Evolutionary conservation across 1,284 basidiomycete genomes (phyloP).

Genomic region (Volvariella volvacea): DNA sequence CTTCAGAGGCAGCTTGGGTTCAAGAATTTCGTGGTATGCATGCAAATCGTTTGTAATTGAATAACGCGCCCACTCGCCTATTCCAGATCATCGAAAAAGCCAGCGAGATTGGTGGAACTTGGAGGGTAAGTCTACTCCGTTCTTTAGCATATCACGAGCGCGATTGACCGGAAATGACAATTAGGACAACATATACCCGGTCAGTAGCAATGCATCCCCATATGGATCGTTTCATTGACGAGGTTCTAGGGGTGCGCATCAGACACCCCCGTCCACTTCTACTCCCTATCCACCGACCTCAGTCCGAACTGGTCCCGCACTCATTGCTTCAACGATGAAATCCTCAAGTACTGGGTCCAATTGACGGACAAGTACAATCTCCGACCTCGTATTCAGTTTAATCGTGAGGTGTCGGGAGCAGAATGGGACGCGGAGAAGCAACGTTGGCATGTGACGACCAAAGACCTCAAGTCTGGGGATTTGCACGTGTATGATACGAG

Average conservation of each 20-base stretch:
- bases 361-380: slow-evolving; percentile 24
- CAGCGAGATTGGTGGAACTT: slow-evolving; percentile 27
- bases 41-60: no score
- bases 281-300: slow-evolving; percentile 30
- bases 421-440: slow-evolving; percentile 31
- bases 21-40: slow-evolving; percentile 23
- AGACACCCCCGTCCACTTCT: slow-evolving; percentile 26
- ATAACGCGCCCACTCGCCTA: no score
- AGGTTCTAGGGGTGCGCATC: slow-evolving; percentile 23
- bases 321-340: slow-evolving; percentile 24
- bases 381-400: slow-evolving; percentile 20
- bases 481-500: slow-evolving; percentile 16
- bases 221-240: slow-evolving; percentile 10
- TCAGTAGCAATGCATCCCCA: slow-evolving; percentile 8
- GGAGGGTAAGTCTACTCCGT: slow-evolving; percentile 22
- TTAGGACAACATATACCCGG: slow-evolving; percentile 28
- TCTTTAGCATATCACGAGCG: not conserved
- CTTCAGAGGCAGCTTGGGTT: slow-evolving; percentile 25
- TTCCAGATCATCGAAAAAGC: slow-evolving; percentile 29
- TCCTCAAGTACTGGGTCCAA: slow-evolving; percentile 26
- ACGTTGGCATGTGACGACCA: slow-evolving; percentile 25
- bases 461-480: slow-evolving; percentile 20
- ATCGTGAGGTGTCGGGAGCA: slow-evolving; percentile 28
- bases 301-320: slow-evolving; percentile 25
- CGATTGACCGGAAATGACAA: not conserved